phyloP scores from a whole-genome alignment of 441 rosid species.

The Adansonia grandidieri region DNA sequence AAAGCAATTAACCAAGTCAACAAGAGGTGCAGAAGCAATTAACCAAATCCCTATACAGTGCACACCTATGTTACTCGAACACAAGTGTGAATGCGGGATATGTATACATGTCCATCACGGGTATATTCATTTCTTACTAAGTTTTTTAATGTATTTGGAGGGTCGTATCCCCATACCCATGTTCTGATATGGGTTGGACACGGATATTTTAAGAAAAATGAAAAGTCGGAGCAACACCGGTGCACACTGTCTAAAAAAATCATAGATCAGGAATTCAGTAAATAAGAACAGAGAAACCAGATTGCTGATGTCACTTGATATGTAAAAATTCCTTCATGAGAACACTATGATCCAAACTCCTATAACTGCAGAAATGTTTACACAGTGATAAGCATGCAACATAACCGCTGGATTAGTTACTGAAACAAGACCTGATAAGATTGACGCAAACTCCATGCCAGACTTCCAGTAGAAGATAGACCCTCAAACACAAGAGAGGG shows the following conservation, averaged over 20 bases:
- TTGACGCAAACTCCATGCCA: not conserved
- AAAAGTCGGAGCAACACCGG: too few species aligned
- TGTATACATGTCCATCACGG: too few species aligned
- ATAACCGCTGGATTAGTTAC: not conserved
- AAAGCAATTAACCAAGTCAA: not conserved
- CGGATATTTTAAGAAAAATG: too few species aligned
- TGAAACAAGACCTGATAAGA: not conserved
- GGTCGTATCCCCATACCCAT: too few species aligned
- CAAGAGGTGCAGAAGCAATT: not conserved
- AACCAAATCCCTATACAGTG: too few species aligned
- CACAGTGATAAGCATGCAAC: not conserved
- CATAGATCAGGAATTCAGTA: constrained; percentile 12
- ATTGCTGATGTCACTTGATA: constrained; percentile 13
- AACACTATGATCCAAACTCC: not conserved
- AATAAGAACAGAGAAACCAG: constrained; percentile 6
- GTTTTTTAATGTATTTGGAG: too few species aligned
- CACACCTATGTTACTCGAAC: too few species aligned
- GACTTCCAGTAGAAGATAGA: not conserved
- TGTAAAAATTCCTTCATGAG: not conserved
- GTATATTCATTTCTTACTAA: too few species aligned
- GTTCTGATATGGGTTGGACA: too few species aligned
- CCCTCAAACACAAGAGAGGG: constrained; percentile 24
- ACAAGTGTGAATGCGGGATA: too few species aligned
- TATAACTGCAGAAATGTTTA: constrained; percentile 5
- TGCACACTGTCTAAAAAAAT: not conserved